Percentiles rank a stretch among this genome's conserved stretches.
These are phyloP conservation scores for Cladosporium sp. DNA, from an alignment of 2,329 filamentous ascomycete species.

Conservation along the genomic window DNA sequence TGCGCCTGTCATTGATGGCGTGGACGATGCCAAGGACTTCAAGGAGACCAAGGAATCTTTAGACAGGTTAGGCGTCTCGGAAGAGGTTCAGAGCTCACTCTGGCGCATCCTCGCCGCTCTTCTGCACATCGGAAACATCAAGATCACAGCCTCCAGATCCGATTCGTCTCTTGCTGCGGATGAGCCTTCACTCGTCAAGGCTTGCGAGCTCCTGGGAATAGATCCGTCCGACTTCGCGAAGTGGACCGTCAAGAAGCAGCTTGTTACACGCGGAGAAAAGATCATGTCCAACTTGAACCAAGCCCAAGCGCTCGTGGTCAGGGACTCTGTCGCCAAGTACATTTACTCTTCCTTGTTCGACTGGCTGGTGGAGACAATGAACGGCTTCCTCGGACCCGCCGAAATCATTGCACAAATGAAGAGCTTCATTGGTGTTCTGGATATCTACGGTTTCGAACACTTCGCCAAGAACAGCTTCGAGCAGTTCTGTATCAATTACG, in stretches of 20 bases:
- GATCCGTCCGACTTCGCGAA: constrained; percentile 82
- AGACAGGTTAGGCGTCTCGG: constrained; percentile 77
- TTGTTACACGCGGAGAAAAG: constrained; percentile 93
- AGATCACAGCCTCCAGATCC: constrained; percentile 84
- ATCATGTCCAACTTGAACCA: constrained; percentile 94
- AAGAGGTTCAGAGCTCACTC: constrained; percentile 72
- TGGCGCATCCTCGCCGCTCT: constrained; percentile 88
- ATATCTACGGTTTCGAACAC: constrained; percentile 99
- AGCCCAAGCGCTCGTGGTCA: constrained; percentile 87
- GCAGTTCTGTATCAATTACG: constrained; percentile 99
- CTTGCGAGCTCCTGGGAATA: constrained; percentile 82
- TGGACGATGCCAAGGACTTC: constrained; percentile 94
- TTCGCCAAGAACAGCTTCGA: constrained; percentile 99
- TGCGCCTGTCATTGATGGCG: constrained; percentile 83
- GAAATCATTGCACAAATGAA: constrained; percentile 76
- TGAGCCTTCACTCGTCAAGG: constrained; percentile 77
- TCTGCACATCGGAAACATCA: constrained; percentile 91
- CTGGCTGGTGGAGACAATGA: constrained; percentile 98
- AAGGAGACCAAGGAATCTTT: constrained; percentile 81
- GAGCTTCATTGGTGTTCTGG: constrained; percentile 94
- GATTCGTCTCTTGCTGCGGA: constrained; percentile 78
- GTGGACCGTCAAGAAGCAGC: constrained; percentile 99
- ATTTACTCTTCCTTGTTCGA: constrained; percentile 98
- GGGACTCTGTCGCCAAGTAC: constrained; percentile 97
- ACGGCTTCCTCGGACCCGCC: constrained; percentile 81